Base-by-base conservation (phyloP, 352 stramenopile species). In the Globisporangium nodosum region DNA sequence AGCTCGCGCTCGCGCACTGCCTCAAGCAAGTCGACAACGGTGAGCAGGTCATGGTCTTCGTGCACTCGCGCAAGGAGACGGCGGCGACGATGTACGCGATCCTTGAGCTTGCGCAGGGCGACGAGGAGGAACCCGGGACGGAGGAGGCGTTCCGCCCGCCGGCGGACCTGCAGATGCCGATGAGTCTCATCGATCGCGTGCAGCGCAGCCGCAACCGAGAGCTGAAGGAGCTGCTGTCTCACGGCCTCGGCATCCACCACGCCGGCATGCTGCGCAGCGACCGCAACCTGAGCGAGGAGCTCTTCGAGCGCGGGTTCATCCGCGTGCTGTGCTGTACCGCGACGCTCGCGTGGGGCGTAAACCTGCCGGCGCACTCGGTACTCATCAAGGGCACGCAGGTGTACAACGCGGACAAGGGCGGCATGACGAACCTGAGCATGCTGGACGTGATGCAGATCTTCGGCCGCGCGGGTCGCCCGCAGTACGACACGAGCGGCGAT, bases 381-480 rank as follows among this genome's bases (percentile, higher is more conserved):
- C 80, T 99, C 42, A 99, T 99, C 66, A 99, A 99, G 72, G 98
- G 98, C 9, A 99, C 97, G 7, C 91, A 99, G 65, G 94, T 99
- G 37, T 99, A 99, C 82, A 98, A 99, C 62, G 84, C 97, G 3
- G 96, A 99, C 68, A 99, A 99, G 73, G 97, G 97, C 54, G 96
- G 96, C 35, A 97, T 97, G 65, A 94, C 97, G 15, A 96, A 99
- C 64, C 66, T 99, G 31, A 97, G 87, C 58, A 99, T 99, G 79
- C 80, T 99, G 12, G 98, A 99, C 70, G 97, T 99, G n/a, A 97
- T 99, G 73, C 98, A 99, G 76, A 99, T 99, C 66, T 99, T 99
- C 68, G 98, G 97, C 48, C 83, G 97, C 55, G 97, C 97, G 5
- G 97, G 97, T 50, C 86, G 97, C 35, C 97, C 97, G n/a, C 96